These are phyloP conservation scores for Westerdykella aurantiaca DNA, from an alignment of 2,329 filamentous ascomycete genomes.

Conservation along the genomic window DNA sequence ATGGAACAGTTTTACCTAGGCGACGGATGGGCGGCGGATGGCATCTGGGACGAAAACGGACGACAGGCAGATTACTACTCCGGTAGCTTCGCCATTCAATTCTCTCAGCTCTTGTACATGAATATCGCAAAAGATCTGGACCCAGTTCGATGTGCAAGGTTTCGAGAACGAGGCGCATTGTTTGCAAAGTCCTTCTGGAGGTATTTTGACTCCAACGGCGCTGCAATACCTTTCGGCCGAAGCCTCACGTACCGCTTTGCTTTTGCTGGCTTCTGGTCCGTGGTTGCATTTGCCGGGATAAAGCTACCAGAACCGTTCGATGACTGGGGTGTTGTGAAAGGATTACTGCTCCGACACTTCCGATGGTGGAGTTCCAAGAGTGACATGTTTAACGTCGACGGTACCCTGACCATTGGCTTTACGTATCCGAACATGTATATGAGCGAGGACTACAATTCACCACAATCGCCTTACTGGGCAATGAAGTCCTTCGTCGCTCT, in stretches of 20 bases:
- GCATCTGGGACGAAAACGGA: slow-evolving; percentile 33
- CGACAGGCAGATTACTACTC: slow-evolving; percentile 47
- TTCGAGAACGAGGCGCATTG: slow-evolving; percentile 32
- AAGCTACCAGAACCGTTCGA: slow-evolving; percentile 36
- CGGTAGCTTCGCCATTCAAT: slow-evolving; percentile 48
- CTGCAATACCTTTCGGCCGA: slow-evolving; percentile 49
- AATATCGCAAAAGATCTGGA: slow-evolving; percentile 39
- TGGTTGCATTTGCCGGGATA: slow-evolving; percentile 41
- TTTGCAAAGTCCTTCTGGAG: slow-evolving; percentile 40
- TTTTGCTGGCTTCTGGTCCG: slow-evolving; percentile 46
- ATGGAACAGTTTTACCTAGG: slow-evolving; percentile 40
- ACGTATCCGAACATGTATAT: slow-evolving; percentile 50
- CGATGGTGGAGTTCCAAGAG: slow-evolving; percentile 44
- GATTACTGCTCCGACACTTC: slow-evolving; percentile 47
- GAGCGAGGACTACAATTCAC: slow-evolving; percentile 54
- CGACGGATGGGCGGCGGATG: slow-evolving; percentile 44
- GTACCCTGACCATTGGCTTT: slow-evolving; percentile 47
- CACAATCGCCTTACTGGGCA: slow-evolving; percentile 52
- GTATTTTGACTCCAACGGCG: slow-evolving; percentile 44
- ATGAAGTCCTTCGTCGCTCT: slow-evolving; percentile 47
- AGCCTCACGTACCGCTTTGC: slow-evolving; percentile 50
- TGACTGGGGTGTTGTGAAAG: slow-evolving; percentile 41
- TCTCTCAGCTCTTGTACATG: slow-evolving; percentile 42
- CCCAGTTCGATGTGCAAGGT: slow-evolving; percentile 26
- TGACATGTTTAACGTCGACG: slow-evolving; percentile 47